Conservation (phyloP, 2,329 filamentous ascomycete species). For the Talaromyces sp. region DNA sequence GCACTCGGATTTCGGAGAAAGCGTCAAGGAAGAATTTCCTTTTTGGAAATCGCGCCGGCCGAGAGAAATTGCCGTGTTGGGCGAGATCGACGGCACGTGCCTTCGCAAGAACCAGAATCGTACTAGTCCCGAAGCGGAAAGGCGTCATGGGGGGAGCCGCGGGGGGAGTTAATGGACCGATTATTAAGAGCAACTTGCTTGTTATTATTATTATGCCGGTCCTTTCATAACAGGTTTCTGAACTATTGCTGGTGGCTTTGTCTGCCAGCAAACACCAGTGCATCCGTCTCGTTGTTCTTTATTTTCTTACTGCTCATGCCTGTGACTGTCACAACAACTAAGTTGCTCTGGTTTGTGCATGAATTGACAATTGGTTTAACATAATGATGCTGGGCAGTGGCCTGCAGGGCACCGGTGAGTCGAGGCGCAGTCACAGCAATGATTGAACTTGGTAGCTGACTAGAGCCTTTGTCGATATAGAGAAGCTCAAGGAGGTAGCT, state of each 20-base stretch:
- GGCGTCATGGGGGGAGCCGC: neutral
- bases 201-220: too few species aligned
- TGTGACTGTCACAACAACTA: neutral
- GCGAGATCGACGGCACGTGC: neutral
- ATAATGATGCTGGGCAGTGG: neutral
- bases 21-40: neutral
- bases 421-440: neutral
- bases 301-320: neutral
- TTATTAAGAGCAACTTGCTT: neutral
- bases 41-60: neutral
- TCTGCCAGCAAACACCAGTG: neutral
- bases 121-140: neutral
- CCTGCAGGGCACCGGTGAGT: slow-evolving; percentile 7
- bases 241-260: neutral
- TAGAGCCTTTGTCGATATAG: slow-evolving; percentile 29
- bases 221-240: neutral
- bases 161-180: neutral
- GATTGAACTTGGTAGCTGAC: neutral
- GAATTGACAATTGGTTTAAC: neutral
- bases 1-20: neutral
- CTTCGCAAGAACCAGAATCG: neutral
- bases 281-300: neutral
- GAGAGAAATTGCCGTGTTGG: neutral
- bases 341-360: neutral
- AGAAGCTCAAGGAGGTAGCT: slow-evolving; percentile 63